A percentile compares a stretch with the other conserved stretches of the same genome.
Evolutionary conservation across 1,284 basidiomycete species (phyloP).

Genomic region (Exobasidium cylindrosporum): DNA sequence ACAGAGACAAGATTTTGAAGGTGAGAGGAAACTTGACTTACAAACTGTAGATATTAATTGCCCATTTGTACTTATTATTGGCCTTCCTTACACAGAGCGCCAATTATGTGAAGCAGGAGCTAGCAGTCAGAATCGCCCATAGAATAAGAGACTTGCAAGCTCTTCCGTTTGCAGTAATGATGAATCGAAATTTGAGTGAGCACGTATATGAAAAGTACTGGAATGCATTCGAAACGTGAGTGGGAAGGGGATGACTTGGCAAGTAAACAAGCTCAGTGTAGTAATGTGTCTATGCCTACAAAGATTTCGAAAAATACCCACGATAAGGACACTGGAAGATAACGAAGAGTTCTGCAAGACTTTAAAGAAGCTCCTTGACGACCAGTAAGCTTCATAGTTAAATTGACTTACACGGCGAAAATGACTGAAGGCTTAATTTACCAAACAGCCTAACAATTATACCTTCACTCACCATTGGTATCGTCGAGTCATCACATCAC

Average conservation of each 20-base stretch:
- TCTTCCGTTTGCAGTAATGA: constrained; percentile 82
- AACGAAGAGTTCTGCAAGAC: constrained; percentile 77
- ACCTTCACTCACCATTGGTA: constrained; percentile 45
- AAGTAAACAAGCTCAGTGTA: no score
- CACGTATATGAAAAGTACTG: constrained; percentile 70
- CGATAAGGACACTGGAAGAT: constrained; percentile 70
- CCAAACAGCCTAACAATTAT: constrained; percentile 40
- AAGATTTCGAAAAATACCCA: constrained; percentile 74
- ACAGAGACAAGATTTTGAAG: constrained; percentile 43
- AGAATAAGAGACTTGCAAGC: constrained; percentile 80
- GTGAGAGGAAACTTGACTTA: no score
- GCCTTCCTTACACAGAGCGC: constrained; percentile 60
- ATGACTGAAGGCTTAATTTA: constrained; percentile 67
- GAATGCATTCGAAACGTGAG: constrained; percentile 58
- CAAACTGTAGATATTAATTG: no score
- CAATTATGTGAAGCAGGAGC: constrained; percentile 82
- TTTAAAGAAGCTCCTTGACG: constrained; percentile 66
- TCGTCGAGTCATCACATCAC: constrained; percentile 64
- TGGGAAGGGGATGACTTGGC: no score
- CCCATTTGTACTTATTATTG: background rate
- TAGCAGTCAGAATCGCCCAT: constrained; percentile 83
- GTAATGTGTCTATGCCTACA: no score
- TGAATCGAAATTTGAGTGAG: constrained; percentile 72
- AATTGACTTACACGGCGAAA: constrained; percentile 19
- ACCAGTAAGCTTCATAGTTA: constrained; percentile 65